phyloP scores from a whole-genome alignment of 139 green algal genomes.

The Nannochloris sp. region DNA sequence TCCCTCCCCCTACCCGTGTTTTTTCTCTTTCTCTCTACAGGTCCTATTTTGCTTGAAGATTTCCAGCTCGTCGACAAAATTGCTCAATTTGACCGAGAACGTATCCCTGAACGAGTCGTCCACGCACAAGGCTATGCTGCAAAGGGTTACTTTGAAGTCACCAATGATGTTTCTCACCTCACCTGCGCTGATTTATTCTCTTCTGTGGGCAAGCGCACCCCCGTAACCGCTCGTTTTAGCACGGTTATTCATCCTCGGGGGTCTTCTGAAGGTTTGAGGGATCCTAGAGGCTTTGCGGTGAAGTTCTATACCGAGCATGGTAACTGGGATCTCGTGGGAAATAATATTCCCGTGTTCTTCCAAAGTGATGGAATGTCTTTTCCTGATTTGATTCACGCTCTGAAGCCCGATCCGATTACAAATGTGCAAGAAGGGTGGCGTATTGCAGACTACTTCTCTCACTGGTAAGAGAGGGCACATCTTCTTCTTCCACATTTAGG shows the following conservation, averaged over 20 bases:
- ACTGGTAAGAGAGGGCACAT: too few relatives aligned
- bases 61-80: constrained; percentile 95
- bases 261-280: constrained; percentile 84
- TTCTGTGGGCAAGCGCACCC: constrained; percentile 85
- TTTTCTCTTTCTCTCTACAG: not conserved
- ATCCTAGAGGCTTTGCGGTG: constrained; percentile 91
- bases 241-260: constrained; percentile 82
- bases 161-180: constrained; percentile 86
- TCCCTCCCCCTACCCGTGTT: not conserved
- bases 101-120: constrained; percentile 93
- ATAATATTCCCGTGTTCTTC: constrained; percentile 91
- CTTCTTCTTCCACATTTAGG: too few relatives aligned
- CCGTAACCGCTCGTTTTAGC: constrained; percentile 87
- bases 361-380: constrained; percentile 94
- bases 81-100: constrained; percentile 86
- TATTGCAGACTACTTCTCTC: constrained; percentile 95
- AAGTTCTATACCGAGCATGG: constrained; percentile 97
- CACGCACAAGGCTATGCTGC: constrained; percentile 81
- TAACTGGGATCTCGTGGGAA: constrained; percentile 85
- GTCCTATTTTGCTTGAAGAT: constrained; percentile 74
- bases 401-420: constrained; percentile 95
- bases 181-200: constrained; percentile 93
- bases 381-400: constrained; percentile 90
- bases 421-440: constrained; percentile 94
- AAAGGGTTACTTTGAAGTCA: constrained; percentile 99